Base-by-base conservation (phyloP, 192 early-diverging fungal genomes). In the Chytriomyces hyalinus region DNA sequence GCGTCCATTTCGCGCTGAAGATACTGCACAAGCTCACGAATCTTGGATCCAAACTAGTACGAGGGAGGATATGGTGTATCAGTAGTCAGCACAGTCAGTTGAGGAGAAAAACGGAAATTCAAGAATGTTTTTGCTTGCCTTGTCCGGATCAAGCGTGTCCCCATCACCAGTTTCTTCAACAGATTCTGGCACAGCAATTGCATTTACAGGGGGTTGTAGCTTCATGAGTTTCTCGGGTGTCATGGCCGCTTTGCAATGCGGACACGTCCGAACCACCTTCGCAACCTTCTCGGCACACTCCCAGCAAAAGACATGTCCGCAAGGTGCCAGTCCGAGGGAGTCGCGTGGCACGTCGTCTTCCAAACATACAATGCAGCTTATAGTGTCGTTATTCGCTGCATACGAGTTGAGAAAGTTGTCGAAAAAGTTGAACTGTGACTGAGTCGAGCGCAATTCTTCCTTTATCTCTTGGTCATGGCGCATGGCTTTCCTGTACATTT, bases 261-360 rank as follows among this genome's bases (percentile, higher is more conserved):
- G 24, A 61, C 47, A 17, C 8, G 45, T 43, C 9, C 24, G 13
- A n/a, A 7, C 13, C 13, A 17, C 28, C 28, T 63, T 48, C n/a
- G 49, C 76, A 15, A 78, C 76, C 6, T 53, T 62, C 22, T 78
- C 44, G 11, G 76, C 76, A 46, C 76, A 78, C 57, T 51, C 67
- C 66, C 66, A 78, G 59, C 76, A 78, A 70, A 78, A 78, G 28
- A 65, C 67, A 49, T 78, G 76, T 11, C 76, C 76, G 48, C 76
- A 78, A 6, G 76, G 76, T 9, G 71, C 61, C 6, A 78, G 15
- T 7, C 67, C 76, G 7, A 72, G 26, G 13, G 20, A 9, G 17
- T 78, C 76, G 10, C 61, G 6, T 8, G 47, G 44, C 9, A 78
- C 48, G 49, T 72, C 61, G 17, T 78, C 76, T 3, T 71, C 67